Evolutionary conservation across 345 rosid species (phyloP).

Genomic region (Ailanthus altissimus): DNA sequence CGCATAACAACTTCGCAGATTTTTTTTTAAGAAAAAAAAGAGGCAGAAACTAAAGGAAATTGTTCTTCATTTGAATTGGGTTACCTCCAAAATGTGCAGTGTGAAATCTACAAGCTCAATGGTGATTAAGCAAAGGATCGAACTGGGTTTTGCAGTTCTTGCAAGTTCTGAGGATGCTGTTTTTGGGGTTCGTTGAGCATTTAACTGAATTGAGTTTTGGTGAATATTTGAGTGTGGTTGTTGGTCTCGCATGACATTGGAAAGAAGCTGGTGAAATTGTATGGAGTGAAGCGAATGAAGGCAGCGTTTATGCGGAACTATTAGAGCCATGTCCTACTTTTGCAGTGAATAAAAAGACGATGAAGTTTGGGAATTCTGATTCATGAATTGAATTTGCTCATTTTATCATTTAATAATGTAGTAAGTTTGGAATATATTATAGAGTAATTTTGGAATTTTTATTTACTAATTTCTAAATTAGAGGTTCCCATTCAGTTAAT

Average conservation of each 20-base stretch:
- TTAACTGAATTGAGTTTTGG: slow-evolving; percentile 9
- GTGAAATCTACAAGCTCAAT: slow-evolving; percentile 82
- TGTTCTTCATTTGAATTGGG: not conserved
- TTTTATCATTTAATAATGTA: too few relatives aligned
- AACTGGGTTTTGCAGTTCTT: slow-evolving; percentile 91
- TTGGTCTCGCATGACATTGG: not conserved
- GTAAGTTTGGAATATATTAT: too few relatives aligned
- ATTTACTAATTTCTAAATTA: too few relatives aligned
- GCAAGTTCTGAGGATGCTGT: slow-evolving; percentile 59
- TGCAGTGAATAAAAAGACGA: not conserved
- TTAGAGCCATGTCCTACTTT: slow-evolving; percentile 19
- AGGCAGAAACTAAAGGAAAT: too few relatives aligned
- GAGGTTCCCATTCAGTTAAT: too few relatives aligned
- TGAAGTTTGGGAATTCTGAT: not conserved
- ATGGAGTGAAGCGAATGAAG: not conserved
- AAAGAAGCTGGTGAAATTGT: not conserved
- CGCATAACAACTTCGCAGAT: too few relatives aligned
- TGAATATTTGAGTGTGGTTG: not conserved
- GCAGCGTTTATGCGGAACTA: not conserved
- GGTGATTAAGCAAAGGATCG: slow-evolving; percentile 74
- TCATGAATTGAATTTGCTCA: not conserved
- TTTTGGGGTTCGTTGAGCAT: slow-evolving; percentile 19
- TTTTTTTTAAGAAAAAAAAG: too few relatives aligned
- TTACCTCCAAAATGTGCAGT: slow-evolving; percentile 94
- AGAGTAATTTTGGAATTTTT: too few relatives aligned